Percentiles rank a stretch among this genome's conserved stretches.
Conservation (phyloP, 2,329 filamentous ascomycete species). For the Lecanicillium sp. region DNA sequence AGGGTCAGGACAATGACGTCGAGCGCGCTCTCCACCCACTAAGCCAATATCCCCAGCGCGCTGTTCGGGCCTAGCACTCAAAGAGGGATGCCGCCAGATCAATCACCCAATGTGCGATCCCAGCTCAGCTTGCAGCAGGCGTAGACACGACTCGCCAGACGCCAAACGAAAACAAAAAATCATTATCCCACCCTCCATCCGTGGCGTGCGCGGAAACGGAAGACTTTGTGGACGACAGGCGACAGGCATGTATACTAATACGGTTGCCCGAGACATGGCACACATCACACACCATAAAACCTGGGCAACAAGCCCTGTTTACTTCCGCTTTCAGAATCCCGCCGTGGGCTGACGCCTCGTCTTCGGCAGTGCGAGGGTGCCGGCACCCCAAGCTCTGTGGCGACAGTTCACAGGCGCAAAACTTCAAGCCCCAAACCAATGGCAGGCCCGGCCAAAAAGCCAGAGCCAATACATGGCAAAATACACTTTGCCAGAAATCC, state of each 20-base stretch:
- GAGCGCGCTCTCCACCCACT: not conserved
- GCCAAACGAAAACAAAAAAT: not conserved
- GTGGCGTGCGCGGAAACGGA: not conserved
- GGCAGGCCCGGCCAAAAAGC: too few species aligned
- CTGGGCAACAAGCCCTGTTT: not conserved
- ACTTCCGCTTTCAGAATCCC: constrained; percentile 13
- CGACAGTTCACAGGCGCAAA: not conserved
- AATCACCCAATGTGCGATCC: constrained; percentile 7
- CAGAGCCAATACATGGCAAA: not conserved
- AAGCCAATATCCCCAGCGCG: constrained; percentile 3
- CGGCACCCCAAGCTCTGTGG: not conserved
- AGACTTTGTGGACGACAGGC: not conserved
- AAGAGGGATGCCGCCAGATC: not conserved
- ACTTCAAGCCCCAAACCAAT: too few species aligned
- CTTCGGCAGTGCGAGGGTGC: too few species aligned
- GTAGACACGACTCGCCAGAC: not conserved
- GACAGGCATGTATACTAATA: constrained; percentile 8
- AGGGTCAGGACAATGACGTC: constrained; percentile 11
- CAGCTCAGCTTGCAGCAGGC: not conserved
- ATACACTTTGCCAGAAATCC: not conserved
- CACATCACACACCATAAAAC: too few species aligned
- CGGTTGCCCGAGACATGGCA: constrained; percentile 5
- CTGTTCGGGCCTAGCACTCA: not conserved
- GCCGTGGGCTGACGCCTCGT: not conserved
- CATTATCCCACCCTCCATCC: not conserved